Evolutionary conservation across 192 early-diverging fungal species (phyloP), one percentile per base, ranked within the genome.

Genomic region (Polychytrium aggregatum): DNA sequence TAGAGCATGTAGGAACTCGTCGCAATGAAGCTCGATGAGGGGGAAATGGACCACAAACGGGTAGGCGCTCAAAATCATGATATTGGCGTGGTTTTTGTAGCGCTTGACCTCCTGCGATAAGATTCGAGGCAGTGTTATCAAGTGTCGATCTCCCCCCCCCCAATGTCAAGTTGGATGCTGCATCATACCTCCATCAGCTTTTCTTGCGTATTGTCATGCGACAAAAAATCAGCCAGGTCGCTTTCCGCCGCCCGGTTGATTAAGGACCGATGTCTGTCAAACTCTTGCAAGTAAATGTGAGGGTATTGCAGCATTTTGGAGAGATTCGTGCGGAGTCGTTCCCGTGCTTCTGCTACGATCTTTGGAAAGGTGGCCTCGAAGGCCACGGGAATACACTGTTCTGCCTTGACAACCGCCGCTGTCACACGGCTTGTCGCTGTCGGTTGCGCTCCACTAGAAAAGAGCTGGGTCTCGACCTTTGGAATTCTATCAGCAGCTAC

Each of bases 381-480:
- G 13, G 64, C 70, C 9, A 79, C 64, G n/a, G 53, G 25, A 18
- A 78, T 67, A 41, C 72, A 72, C 45, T 72, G 60, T 31, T 78
- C 75, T 8, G 75, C 62, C 43, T 67, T 70, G 17, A 75, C 50
- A 33, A 41, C 58, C 48, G 55, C 62, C 6, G 67, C 49, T 13
- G 60, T 57, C 3, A 53, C 65, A n/a, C 56, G 52, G 22, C 50
- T 75, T 25, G 48, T 60, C 13, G 56, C 62, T 18, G 53, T 49
- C 9, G 62, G 53, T 14, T 50, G 43, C 44, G 53, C 48, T 35
- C 65, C 65, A 22, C 56, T 65, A 10, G 72, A 57, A 54, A 78
- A 72, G 2, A 78, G 49, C 49, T 74, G 76, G 9, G 71, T 71
- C 56, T 78, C 76, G 28, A 74, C 63, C 46, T 71, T 68, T 16